Evolutionary conservation across 768 basidiomycete species (phyloP), one percentile per base, ranked within the genome.

Genomic region (Amanita exitialis): DNA sequence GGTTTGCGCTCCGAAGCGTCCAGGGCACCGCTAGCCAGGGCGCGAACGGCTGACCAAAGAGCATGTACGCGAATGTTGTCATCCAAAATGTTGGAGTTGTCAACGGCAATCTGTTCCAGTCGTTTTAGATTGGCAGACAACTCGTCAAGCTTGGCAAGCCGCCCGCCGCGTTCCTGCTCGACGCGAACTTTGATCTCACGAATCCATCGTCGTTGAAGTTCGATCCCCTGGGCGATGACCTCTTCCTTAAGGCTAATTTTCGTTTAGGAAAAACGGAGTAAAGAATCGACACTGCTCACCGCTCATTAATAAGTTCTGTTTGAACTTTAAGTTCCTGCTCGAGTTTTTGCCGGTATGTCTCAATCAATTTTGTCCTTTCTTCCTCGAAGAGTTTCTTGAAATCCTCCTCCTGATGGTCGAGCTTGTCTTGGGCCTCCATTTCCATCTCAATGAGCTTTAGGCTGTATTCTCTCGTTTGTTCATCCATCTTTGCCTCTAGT

Each of bases 171-270:
- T 66, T 99, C 96, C 61, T 91, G 80, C 67, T 99, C 95, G 51
- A 99, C 94, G 56, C 84, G 86, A 45, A 93, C 77, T 70, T 97
- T 96, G 74, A 98, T 83, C 53, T 97, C 92, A 28, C 90, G 83
- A 37, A 99, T 88, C 94, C 95, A 98, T 49, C 90, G 79, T 45
- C 93, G 83, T 64, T 98, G 96, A 20, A 98, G 81, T 68, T 98
- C 96, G 60, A 99, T 92, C 15, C 94, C 96, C 65, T 98, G 94
- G 3, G 93, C 86, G 46, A 98, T 77, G 48, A 98, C 91, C 64
- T 95, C 93, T 64, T 95, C 90, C 64, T 86, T 89, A 53, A 99
- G 75, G 37, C 93, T 96, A 59, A 16, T 52, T 9, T 53, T 28
- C 21, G 48, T 41, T 18, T 15, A 43, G 32, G 36, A 54, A 15